Evolutionary conservation across 345 rosid species (phyloP).

Genomic region (Gynandropsis gynandra): DNA sequence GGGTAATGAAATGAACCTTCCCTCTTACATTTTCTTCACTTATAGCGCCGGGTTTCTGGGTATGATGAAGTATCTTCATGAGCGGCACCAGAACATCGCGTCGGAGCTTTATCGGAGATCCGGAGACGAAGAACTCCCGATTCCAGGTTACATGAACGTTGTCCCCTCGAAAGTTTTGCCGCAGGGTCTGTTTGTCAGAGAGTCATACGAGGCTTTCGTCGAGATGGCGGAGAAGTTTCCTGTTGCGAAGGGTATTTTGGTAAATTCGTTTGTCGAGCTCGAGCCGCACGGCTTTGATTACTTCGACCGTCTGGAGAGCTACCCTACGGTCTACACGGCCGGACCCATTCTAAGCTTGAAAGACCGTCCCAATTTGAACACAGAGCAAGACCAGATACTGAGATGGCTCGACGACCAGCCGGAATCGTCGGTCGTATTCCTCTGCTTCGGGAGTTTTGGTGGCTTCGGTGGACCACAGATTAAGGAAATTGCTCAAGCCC

Average conservation of each 20-base stretch:
- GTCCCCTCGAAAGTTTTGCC: slow-evolving; percentile 35
- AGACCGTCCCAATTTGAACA: slow-evolving; percentile 14
- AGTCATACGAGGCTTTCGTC: slow-evolving; percentile 27
- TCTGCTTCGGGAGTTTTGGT: slow-evolving; percentile 42
- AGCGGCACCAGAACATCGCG: slow-evolving; percentile 23
- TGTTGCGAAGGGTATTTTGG: slow-evolving; percentile 35
- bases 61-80: slow-evolving; percentile 32
- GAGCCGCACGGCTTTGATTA: slow-evolving; percentile 28
- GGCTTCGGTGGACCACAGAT: slow-evolving; percentile 26
- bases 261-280: slow-evolving; percentile 39
- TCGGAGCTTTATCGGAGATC: slow-evolving; percentile 18
- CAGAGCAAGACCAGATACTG: slow-evolving; percentile 18
- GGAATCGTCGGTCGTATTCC: slow-evolving; percentile 37
- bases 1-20: slow-evolving; percentile 31
- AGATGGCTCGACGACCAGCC: slow-evolving; percentile 46
- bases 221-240: slow-evolving; percentile 32
- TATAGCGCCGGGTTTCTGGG: slow-evolving; percentile 32
- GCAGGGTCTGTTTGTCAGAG: slow-evolving; percentile 20
- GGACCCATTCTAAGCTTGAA: slow-evolving; percentile 33
- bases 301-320: slow-evolving; percentile 11
- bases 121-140: slow-evolving; percentile 4
- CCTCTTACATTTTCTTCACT: slow-evolving; percentile 42
- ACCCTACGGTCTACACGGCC: slow-evolving; percentile 33
- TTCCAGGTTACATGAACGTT: slow-evolving; percentile 32
- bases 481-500: slow-evolving; percentile 36